Percentiles rank a stretch among this genome's conserved stretches.
phyloP scores from a whole-genome alignment of 2,329 filamentous ascomycete species.

The Botrytis hyacinthi region DNA sequence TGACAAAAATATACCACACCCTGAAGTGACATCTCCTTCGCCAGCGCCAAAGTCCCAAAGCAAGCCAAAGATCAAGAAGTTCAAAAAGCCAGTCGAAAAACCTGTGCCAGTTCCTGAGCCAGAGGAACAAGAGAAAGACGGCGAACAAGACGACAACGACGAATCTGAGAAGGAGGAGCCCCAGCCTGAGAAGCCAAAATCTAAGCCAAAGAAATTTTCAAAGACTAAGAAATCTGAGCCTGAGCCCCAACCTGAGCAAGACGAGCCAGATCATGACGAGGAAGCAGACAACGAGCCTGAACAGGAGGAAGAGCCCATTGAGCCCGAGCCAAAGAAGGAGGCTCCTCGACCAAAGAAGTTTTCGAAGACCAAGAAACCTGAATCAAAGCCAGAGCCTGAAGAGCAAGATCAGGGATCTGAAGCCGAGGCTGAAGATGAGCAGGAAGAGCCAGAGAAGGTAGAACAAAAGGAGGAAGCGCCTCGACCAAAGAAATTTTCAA shows the following conservation, averaged over 20 bases:
- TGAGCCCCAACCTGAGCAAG: background rate
- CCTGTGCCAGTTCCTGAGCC: conserved; percentile 37
- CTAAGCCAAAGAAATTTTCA: conserved; percentile 3
- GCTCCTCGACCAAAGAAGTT: background rate
- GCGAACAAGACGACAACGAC: conserved; percentile 41
- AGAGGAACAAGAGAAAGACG: conserved; percentile 43
- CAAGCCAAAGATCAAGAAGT: conserved; percentile 10
- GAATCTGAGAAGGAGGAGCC: conserved; percentile 56
- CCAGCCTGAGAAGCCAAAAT: conserved; percentile 37
- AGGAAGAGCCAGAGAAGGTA: conserved; percentile 46
- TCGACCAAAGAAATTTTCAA: background rate
- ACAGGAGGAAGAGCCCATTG: conserved; percentile 28
- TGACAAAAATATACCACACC: conserved; percentile 14
- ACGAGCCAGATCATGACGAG: conserved; percentile 9
- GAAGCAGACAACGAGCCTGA: conserved; percentile 24
- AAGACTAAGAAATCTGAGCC: background rate
- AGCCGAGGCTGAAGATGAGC: conserved; percentile 25
- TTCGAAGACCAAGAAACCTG: background rate
- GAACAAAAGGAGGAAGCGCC: conserved; percentile 36
- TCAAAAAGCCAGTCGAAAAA: conserved; percentile 47
- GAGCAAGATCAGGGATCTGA: conserved; percentile 28
- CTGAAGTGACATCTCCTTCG: conserved; percentile 19
- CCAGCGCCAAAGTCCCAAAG: conserved; percentile 1
- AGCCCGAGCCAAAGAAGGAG: conserved; percentile 46
- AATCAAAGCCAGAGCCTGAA: background rate